Evolutionary conservation across 2,329 filamentous ascomycete species (phyloP).

Genomic region (Colletotrichum sp.): DNA sequence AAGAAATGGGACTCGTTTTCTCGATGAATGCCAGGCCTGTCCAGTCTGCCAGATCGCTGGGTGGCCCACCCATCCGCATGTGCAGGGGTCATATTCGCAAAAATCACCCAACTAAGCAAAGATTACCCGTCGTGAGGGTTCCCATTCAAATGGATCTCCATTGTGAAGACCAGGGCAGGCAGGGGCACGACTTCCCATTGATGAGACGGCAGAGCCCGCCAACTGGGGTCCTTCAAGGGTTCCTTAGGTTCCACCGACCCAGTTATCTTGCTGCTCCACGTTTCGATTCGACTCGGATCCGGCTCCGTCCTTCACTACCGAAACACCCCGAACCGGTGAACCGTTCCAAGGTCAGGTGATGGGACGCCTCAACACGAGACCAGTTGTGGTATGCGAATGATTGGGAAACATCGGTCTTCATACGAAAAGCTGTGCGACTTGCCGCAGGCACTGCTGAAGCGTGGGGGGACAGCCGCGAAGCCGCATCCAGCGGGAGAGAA

Average conservation of each 20-base stretch:
- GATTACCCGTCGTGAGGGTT: slow-evolving; percentile 14
- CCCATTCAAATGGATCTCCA: slow-evolving; percentile 11
- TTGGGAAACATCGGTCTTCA: background rate
- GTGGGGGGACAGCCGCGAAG: background rate
- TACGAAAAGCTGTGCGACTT: slow-evolving; percentile 2
- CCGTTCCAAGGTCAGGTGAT: background rate
- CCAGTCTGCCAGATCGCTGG: slow-evolving; percentile 19
- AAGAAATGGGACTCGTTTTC: slow-evolving; percentile 18
- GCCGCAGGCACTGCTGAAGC: background rate
- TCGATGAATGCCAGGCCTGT: slow-evolving; percentile 17
- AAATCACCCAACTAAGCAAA: slow-evolving; percentile 18
- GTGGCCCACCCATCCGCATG: slow-evolving; percentile 13
- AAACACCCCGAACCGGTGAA: slow-evolving; percentile 11
- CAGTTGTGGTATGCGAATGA: background rate
- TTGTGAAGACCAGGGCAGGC: background rate
- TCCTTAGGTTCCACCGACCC: background rate
- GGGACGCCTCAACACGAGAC: background rate
- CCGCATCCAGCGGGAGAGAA: background rate
- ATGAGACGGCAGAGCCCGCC: slow-evolving; percentile 23
- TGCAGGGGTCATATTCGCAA: slow-evolving; percentile 17
- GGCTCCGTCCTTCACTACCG: slow-evolving; percentile 10
- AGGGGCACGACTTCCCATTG: slow-evolving; percentile 2
- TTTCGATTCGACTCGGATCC: slow-evolving; percentile 18
- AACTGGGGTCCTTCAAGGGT: slow-evolving; percentile 13
- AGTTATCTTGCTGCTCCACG: slow-evolving; percentile 4